Evolutionary conservation across 495 filamentous ascomycete species (phyloP).

Genomic region (Astrothelium subdiscretum): DNA sequence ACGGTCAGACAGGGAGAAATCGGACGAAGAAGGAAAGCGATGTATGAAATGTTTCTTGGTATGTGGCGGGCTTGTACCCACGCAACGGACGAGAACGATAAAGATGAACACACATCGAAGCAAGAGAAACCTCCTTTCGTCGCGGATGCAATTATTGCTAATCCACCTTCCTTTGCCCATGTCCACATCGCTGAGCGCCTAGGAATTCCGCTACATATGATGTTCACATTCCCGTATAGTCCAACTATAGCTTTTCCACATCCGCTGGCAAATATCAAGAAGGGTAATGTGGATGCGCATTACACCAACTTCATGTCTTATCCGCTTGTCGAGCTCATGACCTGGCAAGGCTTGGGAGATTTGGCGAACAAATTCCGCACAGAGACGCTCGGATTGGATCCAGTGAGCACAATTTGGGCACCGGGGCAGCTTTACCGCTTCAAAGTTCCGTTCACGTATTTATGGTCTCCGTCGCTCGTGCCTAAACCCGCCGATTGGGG

Average conservation of each 20-base stretch:
- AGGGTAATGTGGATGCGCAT: conserved; percentile 29
- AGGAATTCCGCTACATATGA: conserved; percentile 31
- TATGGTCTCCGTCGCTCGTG: conserved; percentile 28
- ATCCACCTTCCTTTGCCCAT: conserved; percentile 29
- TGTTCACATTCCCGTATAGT: conserved; percentile 32
- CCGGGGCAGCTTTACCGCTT: conserved; percentile 29
- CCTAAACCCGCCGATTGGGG: conserved; percentile 32
- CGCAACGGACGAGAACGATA: conserved; percentile 38
- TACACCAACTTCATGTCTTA: conserved; percentile 67
- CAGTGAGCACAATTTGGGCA: conserved; percentile 27
- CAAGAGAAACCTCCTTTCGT: conserved; percentile 24
- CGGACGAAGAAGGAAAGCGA: conserved; percentile 43
- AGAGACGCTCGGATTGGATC: conserved; percentile 26
- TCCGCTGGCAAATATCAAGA: conserved; percentile 32
- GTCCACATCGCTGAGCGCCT: conserved; percentile 30
- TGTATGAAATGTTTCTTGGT: conserved; percentile 38
- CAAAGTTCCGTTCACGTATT: conserved; percentile 29
- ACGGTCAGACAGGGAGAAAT: conserved; percentile 57
- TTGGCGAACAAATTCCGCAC: conserved; percentile 28
- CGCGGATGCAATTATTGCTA: conserved; percentile 32
- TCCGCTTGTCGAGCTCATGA: conserved; percentile 45
- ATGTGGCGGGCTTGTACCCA: conserved; percentile 32
- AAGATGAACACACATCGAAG: conserved; percentile 41
- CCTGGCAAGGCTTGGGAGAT: conserved; percentile 26
- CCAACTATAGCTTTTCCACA: conserved; percentile 29